Percentiles rank a stretch among this genome's conserved stretches.
phyloP scores from a whole-genome alignment of 2,329 filamentous ascomycete genomes.

The Calonectria fujianensis region DNA sequence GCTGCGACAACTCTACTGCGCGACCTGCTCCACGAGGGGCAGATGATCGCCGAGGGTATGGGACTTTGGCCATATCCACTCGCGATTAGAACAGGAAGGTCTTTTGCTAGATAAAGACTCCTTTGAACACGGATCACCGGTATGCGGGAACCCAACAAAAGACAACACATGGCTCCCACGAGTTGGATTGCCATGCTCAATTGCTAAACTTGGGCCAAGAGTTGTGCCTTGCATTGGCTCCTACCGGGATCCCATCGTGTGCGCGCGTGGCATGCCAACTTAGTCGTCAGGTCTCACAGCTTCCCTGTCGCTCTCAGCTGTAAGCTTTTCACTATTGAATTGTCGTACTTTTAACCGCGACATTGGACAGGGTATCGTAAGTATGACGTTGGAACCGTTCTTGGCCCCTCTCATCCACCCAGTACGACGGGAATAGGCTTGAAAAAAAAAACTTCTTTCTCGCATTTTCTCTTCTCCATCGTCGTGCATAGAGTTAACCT shows the following conservation, averaged over 20 bases:
- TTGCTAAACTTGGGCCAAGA: not conserved
- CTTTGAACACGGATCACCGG: not conserved
- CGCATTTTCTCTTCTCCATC: not conserved
- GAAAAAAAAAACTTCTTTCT: not conserved
- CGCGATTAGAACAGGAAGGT: not conserved
- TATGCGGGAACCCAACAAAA: not conserved
- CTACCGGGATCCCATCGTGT: not conserved
- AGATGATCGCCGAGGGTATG: constrained; percentile 1
- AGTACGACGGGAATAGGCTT: constrained; percentile 9
- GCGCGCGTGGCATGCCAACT: not conserved
- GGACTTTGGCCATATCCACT: constrained; percentile 1
- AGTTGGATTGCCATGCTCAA: not conserved
- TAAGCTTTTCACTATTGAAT: constrained; percentile 9
- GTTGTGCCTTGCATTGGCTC: constrained; percentile 14
- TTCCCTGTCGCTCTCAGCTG: not conserved
- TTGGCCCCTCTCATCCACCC: not conserved
- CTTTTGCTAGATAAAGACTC: constrained; percentile 1
- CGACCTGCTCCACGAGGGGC: not conserved
- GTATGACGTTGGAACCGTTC: not conserved
- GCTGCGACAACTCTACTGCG: not conserved
- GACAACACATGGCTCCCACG: not conserved
- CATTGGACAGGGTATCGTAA: not conserved
- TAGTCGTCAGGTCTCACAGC: not conserved
- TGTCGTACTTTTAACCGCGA: not conserved
- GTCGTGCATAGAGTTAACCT: not conserved